Evolutionary conservation across 345 rosid genomes (phyloP), one percentile per base, ranked within the genome.

Genomic region (Anacardium occidentale): DNA sequence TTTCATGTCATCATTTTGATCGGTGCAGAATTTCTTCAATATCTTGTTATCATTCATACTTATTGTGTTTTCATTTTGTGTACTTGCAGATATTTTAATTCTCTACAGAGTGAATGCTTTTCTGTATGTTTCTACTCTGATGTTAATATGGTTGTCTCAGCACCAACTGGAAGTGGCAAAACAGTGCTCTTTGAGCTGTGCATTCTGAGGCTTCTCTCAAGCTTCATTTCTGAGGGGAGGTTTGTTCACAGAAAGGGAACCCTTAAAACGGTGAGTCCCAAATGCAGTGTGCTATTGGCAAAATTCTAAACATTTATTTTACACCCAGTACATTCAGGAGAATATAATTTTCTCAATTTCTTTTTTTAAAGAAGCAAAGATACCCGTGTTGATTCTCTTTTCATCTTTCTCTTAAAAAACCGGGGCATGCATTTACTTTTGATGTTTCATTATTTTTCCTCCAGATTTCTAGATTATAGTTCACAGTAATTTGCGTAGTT

Each of bases 121-220:
- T 94, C 97, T 24, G 74, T 82, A 8, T 95, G 98, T 75, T 95
- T 87, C 78, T 84, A 87, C 47, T 89, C 94, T 26, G 94, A 92
- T 72, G 79, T 83, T 76, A 92, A 91, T 85, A 95, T 95, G 98
- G 94, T 92, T 64, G 77, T 95, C 55, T 92, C 98, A 2, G 99
- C 99, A n/a, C 98, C 99, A 3, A 92, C 99, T 54, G 99, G 99
- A 64, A 95, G 99, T 72, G 98, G 98, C 63, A 92, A 95, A 80
- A 92, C 99, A 1, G 97, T 87, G 9, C 97, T 95, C 64, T 95
- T 95, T 68, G 99, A 95, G 81, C 91, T 92, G 17, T 89, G 96
- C 83, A 85, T 92, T 68, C 69, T 92, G 81, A 92, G 96, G 88
- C 96, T 92, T 61, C 94, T 95, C 58, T 87, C 94, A 1, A 86